Conservation (phyloP, 805 yeast species). For the Wickerhamomyces queroliae region DNA sequence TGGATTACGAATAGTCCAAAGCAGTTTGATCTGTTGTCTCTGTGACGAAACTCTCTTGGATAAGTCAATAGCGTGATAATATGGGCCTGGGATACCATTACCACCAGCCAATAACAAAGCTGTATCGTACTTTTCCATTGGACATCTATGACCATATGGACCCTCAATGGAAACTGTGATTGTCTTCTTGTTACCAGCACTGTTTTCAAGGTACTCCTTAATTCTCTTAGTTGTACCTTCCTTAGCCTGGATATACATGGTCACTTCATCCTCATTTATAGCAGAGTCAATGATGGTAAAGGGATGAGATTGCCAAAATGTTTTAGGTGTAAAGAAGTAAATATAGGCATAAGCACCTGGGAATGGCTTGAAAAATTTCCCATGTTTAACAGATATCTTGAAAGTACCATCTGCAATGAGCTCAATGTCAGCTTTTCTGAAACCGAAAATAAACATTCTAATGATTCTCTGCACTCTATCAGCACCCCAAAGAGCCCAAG, state of each 20-base stretch:
- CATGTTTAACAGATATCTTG: constrained; percentile 35
- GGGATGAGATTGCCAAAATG: constrained; percentile 73
- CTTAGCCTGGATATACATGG: constrained; percentile 44
- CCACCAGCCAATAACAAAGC: constrained; percentile 45
- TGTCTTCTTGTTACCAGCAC: constrained; percentile 22
- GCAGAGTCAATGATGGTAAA: constrained; percentile 49
- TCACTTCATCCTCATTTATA: constrained; percentile 30
- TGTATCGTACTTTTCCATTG: constrained; percentile 31
- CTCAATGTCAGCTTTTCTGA: constrained; percentile 4
- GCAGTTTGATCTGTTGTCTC: constrained; percentile 36
- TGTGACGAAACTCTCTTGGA: constrained; percentile 17
- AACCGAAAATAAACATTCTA: constrained; percentile 17
- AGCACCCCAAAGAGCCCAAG: constrained; percentile 33
- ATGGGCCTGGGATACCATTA: constrained; percentile 48
- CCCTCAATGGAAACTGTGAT: constrained; percentile 49
- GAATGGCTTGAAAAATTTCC: constrained; percentile 33
- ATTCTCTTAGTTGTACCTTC: constrained; percentile 51
- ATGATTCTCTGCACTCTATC: constrained; percentile 42
- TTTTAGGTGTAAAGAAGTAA: constrained; percentile 44
- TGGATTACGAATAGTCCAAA: constrained; percentile 60
- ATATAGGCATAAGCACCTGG: constrained; percentile 57
- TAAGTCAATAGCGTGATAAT: constrained; percentile 31
- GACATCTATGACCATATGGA: constrained; percentile 49
- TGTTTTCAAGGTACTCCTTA: constrained; percentile 24
- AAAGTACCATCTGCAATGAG: constrained; percentile 32